phyloP scores from a whole-genome alignment of 2,329 filamentous ascomycete genomes.

The Trichoderma semiorbis region DNA sequence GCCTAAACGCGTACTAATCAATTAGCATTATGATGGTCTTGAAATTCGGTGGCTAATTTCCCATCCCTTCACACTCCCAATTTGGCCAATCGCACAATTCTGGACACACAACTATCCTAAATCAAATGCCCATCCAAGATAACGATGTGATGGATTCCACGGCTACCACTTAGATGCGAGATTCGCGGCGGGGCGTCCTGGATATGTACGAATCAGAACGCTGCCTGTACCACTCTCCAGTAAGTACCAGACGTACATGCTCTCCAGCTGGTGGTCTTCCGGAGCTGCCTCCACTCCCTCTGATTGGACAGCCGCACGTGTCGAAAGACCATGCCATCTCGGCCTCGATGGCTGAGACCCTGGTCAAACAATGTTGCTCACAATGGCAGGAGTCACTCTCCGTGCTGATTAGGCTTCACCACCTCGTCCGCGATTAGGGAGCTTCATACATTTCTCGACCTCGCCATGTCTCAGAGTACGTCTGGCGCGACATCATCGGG shows the following conservation, averaged over 20 bases:
- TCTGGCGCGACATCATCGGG: not conserved
- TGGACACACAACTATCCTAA: not conserved
- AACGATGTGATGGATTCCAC: not conserved
- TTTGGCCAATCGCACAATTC: not conserved
- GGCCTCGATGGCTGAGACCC: not conserved
- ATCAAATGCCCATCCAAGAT: not conserved
- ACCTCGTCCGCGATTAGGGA: not conserved
- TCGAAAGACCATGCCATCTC: not conserved
- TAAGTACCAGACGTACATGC: not conserved
- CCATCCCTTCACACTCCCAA: not conserved
- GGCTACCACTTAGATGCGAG: not conserved
- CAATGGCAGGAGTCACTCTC: not conserved
- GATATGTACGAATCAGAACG: not conserved
- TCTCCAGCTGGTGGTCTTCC: not conserved
- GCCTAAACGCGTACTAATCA: not conserved
- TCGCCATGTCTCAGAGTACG: not conserved
- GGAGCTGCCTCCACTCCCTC: not conserved
- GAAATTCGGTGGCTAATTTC: not conserved
- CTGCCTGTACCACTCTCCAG: not conserved
- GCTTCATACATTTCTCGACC: not conserved
- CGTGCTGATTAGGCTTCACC: not conserved
- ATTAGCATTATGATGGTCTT: not conserved
- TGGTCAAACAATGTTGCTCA: not conserved
- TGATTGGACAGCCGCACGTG: conserved; percentile 1
- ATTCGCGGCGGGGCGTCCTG: not conserved